A percentile compares a stretch with the other conserved stretches of the same genome.
Conservation (phyloP, 805 yeast species). For the Candida rishiriensis region DNA sequence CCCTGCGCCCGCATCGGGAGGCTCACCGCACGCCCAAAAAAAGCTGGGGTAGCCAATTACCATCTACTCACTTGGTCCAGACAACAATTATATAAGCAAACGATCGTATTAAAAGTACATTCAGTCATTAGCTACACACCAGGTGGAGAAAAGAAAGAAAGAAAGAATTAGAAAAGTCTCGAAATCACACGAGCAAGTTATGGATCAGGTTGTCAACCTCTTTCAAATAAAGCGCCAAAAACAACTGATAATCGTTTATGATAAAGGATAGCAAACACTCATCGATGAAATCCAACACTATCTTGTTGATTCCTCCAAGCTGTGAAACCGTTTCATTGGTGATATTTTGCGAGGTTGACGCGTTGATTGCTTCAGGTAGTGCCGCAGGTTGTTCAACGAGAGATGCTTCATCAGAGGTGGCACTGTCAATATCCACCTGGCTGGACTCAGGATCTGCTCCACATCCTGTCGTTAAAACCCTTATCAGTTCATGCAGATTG, state of each 20-base stretch:
- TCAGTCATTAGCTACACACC: background rate
- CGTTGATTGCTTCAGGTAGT: background rate
- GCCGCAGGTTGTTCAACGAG: background rate
- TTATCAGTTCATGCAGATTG: background rate
- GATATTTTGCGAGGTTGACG: background rate
- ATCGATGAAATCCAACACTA: slow-evolving; percentile 3
- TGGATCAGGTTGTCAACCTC: slow-evolving; percentile 11
- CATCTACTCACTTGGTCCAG: too few species aligned
- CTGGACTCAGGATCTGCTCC: background rate
- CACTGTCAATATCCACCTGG: background rate
- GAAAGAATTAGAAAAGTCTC: background rate
- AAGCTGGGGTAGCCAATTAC: too few species aligned
- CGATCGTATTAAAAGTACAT: too few species aligned
- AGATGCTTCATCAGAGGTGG: too few species aligned
- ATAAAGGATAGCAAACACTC: slow-evolving; percentile 8
- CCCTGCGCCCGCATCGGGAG: too few species aligned
- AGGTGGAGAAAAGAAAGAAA: background rate
- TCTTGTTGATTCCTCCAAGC: slow-evolving; percentile 1
- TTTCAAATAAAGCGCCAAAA: slow-evolving; percentile 1
- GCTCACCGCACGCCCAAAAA: too few species aligned
- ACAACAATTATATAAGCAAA: too few species aligned
- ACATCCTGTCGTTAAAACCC: slow-evolving; percentile 1
- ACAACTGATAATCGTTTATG: slow-evolving; percentile 7
- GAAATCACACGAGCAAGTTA: slow-evolving; percentile 2
- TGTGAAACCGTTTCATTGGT: background rate